Base-by-base conservation (phyloP, 768 basidiomycete genomes). In the Dacryopinax primogenitus region DNA sequence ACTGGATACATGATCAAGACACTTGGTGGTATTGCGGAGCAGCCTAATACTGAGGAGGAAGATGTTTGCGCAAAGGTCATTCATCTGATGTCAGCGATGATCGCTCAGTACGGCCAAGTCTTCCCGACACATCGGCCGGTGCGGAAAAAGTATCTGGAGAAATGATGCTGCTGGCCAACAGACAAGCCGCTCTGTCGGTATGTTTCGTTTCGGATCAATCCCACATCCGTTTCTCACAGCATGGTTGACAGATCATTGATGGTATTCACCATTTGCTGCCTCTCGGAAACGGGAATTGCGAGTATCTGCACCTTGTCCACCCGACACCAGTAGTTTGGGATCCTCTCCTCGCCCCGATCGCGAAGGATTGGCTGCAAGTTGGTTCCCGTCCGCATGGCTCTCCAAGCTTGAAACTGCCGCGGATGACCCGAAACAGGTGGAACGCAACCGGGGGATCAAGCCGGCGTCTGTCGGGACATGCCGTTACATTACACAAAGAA, bases 51-150 rank as follows among this genome's bases (percentile, higher is more conserved):
- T 12, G 3, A 41, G 45, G 67, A 44, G 23, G 47, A 44, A 23
- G 68, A 66, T 2, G 78, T 80, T 67, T 71, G 75, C 33, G 73
- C 67, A 0, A 75, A 81, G 72, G 75, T 81, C 37, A 74, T 73
- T 12, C 79, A 78, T n/a, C n/a, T n/a, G n/a, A n/a, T n/a, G n/a
- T n/a, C n/a, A n/a, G n/a, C n/a, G n/a, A n/a, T n/a, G n/a, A n/a
- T n/a, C n/a, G n/a, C n/a, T n/a, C n/a, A n/a, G n/a, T n/a, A n/a
- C n/a, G n/a, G n/a, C n/a, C n/a, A n/a, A n/a, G n/a, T n/a, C n/a
- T n/a, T n/a, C n/a, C n/a, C n/a, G n/a, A n/a, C n/a, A n/a, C n/a
- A n/a, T n/a, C n/a, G n/a, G n/a, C n/a, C n/a, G n/a, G n/a, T n/a
- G n/a, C n/a, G n/a, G n/a, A n/a, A n/a, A n/a, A n/a, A n/a, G n/a